Base-by-base conservation (phyloP, 306 rosid species). In the Quercus bicolor region DNA sequence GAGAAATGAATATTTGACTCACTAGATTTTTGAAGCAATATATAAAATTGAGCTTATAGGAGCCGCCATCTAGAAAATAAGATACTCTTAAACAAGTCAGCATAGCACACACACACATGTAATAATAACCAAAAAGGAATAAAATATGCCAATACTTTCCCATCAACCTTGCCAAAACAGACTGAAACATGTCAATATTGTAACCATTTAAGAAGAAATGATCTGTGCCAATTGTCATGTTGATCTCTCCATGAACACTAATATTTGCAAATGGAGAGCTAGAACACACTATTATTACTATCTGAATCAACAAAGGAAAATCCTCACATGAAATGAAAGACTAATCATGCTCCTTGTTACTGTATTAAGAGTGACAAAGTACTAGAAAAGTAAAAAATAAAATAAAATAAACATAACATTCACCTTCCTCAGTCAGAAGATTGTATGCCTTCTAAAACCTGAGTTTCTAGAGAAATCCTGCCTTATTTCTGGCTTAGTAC, bases 1-100 rank as follows among this genome's bases (percentile, higher is more conserved):
- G 56, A 82, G 81, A 76, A 26, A 21, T 10, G 72, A 34, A 21
- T 23, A 53, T 15, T 70, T 53, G 8, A 12, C 65, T 64, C 72
- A 21, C 48, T 70, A 66, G 56, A 54, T 45, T 20, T 31, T 59
- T 18, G 18, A 70, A 68, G 33, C 6, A 66, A 80, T 26, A 57
- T 40, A 23, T 15, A 55, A 31, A 23, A 45, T 74, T 29, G 33
- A 34, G 40, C 20, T 18, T 28, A 15, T 14, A 60, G 26, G 68
- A 60, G 34, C 34, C 18, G 14, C 11, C 64, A 74, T 40, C 40
- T 3, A 56, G 64, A 24, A 6, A 79, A 74, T 64, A 18, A 77
- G n/a, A 15, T 55, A 31, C 16, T 29, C 20, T 15, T 64, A 64
- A 64, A 64, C 70, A 29, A 64, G 40, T 64, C 12, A 33, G 21